A percentile compares a stretch with the other conserved stretches of the same genome.
Conservation (phyloP, 306 rosid species). For the Prunus davidiana region DNA sequence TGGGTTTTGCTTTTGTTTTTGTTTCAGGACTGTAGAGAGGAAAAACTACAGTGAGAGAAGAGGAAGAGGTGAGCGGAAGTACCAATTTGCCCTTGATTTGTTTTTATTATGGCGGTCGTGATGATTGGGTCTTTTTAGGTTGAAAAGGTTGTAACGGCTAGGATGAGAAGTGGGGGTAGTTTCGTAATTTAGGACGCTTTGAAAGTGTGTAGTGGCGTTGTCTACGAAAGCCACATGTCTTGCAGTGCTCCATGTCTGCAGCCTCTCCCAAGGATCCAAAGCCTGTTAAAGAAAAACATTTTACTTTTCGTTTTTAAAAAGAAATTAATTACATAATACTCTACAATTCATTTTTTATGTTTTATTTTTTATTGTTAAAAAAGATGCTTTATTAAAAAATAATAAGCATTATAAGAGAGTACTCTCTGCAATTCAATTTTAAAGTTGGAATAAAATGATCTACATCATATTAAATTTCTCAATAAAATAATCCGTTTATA, state of each 20-base stretch:
- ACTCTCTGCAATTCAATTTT: too few species aligned
- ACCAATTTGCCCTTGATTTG: slow-evolving; percentile 41
- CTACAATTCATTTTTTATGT: too few species aligned
- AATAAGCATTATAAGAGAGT: too few species aligned
- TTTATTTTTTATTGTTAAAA: too few species aligned
- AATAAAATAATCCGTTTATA: too few species aligned
- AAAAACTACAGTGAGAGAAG: slow-evolving; percentile 24
- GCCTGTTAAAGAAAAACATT: too few species aligned
- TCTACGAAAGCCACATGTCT: slow-evolving; percentile 28
- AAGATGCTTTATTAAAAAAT: too few species aligned
- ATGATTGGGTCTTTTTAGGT: not conserved
- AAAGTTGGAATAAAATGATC: too few species aligned
- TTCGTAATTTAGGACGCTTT: slow-evolving; percentile 30
- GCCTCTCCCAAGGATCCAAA: not conserved
- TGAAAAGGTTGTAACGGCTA: slow-evolving; percentile 73
- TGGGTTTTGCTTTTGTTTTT: slow-evolving; percentile 6
- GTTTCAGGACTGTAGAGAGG: slow-evolving; percentile 25
- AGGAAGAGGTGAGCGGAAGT: not conserved
- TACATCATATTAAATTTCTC: too few species aligned
- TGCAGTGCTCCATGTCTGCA: too few species aligned
- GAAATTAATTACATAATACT: too few species aligned
- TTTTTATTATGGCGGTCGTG: slow-evolving; percentile 25
- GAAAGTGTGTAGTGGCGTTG: slow-evolving; percentile 20
- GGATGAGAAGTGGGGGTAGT: slow-evolving; percentile 39
- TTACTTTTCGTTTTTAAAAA: too few species aligned